Evolutionary conservation across 768 basidiomycete species (phyloP), one percentile per base, ranked within the genome.

Genomic region (Xerocomellus intermedius): DNA sequence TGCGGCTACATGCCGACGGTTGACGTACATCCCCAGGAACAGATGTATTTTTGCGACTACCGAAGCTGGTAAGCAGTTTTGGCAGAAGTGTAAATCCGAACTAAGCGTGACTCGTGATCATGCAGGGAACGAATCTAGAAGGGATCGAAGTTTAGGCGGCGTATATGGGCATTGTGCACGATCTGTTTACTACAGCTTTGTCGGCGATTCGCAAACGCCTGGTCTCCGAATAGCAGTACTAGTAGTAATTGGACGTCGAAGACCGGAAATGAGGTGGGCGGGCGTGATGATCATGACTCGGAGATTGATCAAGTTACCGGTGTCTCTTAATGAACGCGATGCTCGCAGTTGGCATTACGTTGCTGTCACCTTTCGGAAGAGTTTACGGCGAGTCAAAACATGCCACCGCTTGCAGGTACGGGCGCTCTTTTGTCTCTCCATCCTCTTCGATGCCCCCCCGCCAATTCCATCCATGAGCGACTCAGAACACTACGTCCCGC

Each of bases 121-220:
- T 30, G 10, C 60, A 92, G 91, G 91, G 91, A 33, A 94, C 89
- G 9, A 93, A 89, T 69, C 65, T 91, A 54, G 91, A 94, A 70
- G 89, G 85, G 10, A 91, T 92, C 54, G 89, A 91, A 69, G 79
- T 93, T 19, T 93, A 73, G 69, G 30, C 19, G 24, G 14, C 4
- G 16, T 9, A 42, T 41, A n/a, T 51, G 19, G 24, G 19, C 8
- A 12, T n/a, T 16, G 35, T 21, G 12, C 8, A 39, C n/a, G 24
- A 32, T 50, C 21, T 37, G 14, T 46, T 37, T 43, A n/a, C n/a
- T 43, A n/a, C n/a, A 28, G 24, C 8, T n/a, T 45, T n/a, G 19
- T 44, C 47, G 60, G 57, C 6, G 53, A 59, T 63, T 60, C 36
- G 42, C 44, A 32, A 8, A 36, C 2, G 8, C 33, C 36, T 14